phyloP scores from a whole-genome alignment of 2,329 filamentous ascomycete species.

The Diaporthe vexans region DNA sequence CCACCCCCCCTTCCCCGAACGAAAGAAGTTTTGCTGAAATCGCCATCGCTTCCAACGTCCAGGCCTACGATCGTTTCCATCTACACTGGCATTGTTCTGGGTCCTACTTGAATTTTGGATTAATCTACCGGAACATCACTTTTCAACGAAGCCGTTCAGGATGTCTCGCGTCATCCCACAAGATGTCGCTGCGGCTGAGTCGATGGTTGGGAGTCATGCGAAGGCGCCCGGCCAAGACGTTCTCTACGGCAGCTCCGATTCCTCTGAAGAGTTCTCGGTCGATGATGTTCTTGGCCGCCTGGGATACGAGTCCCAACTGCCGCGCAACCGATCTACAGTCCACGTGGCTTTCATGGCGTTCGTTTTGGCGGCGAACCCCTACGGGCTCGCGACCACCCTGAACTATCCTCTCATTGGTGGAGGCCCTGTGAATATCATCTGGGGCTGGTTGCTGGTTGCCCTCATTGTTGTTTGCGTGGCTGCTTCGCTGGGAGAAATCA shows the following conservation, averaged over 20 bases:
- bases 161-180: background rate
- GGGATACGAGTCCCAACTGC: background rate
- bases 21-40: background rate
- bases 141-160: background rate
- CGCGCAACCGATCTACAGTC: background rate
- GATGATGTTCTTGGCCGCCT: background rate
- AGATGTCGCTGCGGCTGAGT: background rate
- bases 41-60: background rate
- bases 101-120: background rate
- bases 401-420: background rate
- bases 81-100: too few relatives aligned
- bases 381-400: background rate
- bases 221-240: background rate
- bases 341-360: background rate
- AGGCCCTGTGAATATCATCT: background rate
- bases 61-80: background rate
- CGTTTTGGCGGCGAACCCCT: background rate
- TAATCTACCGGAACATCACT: background rate
- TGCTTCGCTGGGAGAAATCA: background rate
- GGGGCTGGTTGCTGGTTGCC: background rate
- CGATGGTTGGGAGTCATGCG: background rate
- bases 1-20: background rate
- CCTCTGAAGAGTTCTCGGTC: background rate
- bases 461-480: background rate
- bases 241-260: background rate